Conservation (phyloP, 257 asterid genomes). For the Forsythia viridissima region DNA sequence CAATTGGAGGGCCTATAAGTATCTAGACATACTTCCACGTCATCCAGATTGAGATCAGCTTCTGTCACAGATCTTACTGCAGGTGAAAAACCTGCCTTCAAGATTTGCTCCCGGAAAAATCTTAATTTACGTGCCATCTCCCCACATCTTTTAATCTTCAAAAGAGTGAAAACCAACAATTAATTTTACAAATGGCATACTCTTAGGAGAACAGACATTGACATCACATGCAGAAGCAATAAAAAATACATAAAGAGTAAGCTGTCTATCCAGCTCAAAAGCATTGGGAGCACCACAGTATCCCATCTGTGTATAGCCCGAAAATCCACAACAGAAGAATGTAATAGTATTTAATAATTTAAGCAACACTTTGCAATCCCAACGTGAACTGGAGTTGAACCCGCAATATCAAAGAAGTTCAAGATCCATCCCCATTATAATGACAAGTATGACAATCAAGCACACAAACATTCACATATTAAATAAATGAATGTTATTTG, state of each 20-base stretch:
- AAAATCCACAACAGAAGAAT: not conserved
- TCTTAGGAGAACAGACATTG: not conserved
- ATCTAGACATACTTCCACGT: conserved; percentile 70
- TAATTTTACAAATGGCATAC: conserved; percentile 3
- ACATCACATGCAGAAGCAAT: not conserved
- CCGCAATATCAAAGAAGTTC: not conserved
- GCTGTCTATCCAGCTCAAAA: not conserved
- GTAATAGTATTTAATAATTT: not conserved
- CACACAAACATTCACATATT: not conserved
- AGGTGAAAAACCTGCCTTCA: conserved; percentile 76
- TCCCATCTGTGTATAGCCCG: not conserved
- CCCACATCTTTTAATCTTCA: conserved; percentile 90
- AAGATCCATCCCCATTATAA: not conserved
- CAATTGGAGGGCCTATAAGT: conserved; percentile 5
- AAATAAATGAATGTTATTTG: not conserved
- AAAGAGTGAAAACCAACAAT: conserved; percentile 18
- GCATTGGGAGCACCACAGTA: not conserved
- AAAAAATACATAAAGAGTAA: not conserved
- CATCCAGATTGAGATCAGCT: conserved; percentile 63
- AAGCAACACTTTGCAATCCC: not conserved
- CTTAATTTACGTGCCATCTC: conserved; percentile 98
- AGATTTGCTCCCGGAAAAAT: conserved; percentile 87
- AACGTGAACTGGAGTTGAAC: not conserved
- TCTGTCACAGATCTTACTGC: conserved; percentile 42
- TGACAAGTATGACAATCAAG: not conserved